Conservation (phyloP, 345 rosid genomes). For the Cardiospermum halicacabum region DNA sequence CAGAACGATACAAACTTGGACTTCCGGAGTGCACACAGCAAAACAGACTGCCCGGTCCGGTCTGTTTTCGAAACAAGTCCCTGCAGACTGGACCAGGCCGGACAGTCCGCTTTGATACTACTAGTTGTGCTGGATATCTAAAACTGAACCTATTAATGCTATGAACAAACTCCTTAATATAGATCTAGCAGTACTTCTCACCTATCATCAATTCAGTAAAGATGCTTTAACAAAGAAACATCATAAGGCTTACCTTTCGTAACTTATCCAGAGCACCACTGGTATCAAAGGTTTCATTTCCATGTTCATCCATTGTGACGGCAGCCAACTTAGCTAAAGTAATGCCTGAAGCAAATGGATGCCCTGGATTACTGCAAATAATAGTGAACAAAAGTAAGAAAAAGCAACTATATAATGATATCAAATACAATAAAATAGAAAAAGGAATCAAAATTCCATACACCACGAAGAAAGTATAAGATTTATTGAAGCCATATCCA, state of each 20-base stretch:
- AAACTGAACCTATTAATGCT: neutral
- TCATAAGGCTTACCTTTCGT: constrained; percentile 65
- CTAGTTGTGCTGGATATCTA: too few relatives aligned
- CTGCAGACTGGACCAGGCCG: too few relatives aligned
- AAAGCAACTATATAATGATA: constrained; percentile 7
- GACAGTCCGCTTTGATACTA: too few relatives aligned
- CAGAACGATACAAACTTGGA: too few relatives aligned
- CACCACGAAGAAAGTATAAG: neutral
- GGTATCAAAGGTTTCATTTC: constrained; percentile 93
- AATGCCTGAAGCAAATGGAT: constrained; percentile 88
- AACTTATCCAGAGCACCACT: constrained; percentile 95
- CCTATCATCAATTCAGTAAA: constrained; percentile 10
- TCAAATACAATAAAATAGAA: neutral
- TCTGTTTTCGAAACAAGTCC: too few relatives aligned
- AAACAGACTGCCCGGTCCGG: too few relatives aligned
- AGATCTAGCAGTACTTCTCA: constrained; percentile 1
- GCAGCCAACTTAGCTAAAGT: constrained; percentile 97
- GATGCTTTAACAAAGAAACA: constrained; percentile 19
- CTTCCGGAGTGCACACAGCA: too few relatives aligned
- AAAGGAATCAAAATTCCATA: neutral
- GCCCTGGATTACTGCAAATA: constrained; percentile 67
- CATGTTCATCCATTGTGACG: constrained; percentile 95
- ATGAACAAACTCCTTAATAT: neutral
- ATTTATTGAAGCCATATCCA: neutral
- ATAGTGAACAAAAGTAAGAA: constrained; percentile 21